Evolutionary conservation across 495 filamentous ascomycete species (phyloP), one percentile per base, ranked within the genome.

Genomic region (Aspergillus haitiensis): DNA sequence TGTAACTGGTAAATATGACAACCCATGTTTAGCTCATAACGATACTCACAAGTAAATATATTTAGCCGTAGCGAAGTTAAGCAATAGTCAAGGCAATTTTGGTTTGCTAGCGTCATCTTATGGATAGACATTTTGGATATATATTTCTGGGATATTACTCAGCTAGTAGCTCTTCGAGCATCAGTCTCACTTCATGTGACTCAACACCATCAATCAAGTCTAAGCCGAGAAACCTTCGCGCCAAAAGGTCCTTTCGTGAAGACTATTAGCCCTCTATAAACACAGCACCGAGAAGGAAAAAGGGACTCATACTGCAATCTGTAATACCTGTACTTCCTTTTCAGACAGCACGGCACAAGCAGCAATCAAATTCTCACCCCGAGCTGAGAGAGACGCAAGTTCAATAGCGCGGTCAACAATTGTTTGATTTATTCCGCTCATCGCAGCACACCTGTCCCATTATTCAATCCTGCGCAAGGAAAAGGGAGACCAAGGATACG

Each of bases 361-460:
- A 39, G 81, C 82, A 18, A 91, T 82, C 44, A 93, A 70, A 64
- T 94, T 90, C 67, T 93, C 90, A 18, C 91, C 89, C 56, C 82
- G 82, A 27, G 84, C 85, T 40, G 84, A 75, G 52, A 96, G 73
- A 15, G 84, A 74, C 34, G 88, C 86, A 21, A 98, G 78, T 49
- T 89, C 82, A 52, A 90, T 86, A 0, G 95, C 94, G 49, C 92
- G 84, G 34, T 86, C 71, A 31, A 97, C 79, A 39, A 98, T 83
- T 18, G 82, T 78, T 31, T 73, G 70, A 40, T 89, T 85, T 21
- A 98, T 83, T 18, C 91, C 92, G 60, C 93, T 96, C 65, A 95
- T 84, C 2, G 86, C 85, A 15, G 90, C 94, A 66, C 91, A 97
- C 47, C 82, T 84, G 51, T 7, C 44, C 27, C 37, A 8, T 47